These are phyloP conservation scores for Xerocomellus intermedius DNA, from an alignment of 768 basidiomycete species.

Conservation along the genomic window DNA sequence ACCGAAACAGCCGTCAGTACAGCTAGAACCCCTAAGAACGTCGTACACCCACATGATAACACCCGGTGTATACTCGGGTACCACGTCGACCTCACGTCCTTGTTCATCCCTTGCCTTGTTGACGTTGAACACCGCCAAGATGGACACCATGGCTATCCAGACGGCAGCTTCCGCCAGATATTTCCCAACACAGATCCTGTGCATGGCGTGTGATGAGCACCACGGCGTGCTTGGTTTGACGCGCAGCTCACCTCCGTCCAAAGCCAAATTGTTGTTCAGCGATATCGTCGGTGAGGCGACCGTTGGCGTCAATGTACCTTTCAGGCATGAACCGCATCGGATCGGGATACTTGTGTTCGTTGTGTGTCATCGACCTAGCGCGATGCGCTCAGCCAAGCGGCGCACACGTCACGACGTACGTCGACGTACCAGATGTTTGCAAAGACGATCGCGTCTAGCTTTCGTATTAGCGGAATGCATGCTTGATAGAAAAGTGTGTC, in stretches of 20 bases:
- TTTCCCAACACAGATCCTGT: conserved; percentile 27
- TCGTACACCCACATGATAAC: conserved; percentile 23
- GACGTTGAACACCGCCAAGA: conserved; percentile 27
- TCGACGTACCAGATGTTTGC: conserved; percentile 15
- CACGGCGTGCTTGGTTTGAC: too few species aligned
- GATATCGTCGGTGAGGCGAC: conserved; percentile 18
- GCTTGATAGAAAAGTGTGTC: background rate
- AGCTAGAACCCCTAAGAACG: background rate
- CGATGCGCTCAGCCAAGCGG: background rate
- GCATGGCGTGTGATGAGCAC: too few species aligned
- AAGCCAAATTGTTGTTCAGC: conserved; percentile 23
- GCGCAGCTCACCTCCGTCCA: conserved; percentile 18
- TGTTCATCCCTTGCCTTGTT: conserved; percentile 31
- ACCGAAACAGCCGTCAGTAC: background rate
- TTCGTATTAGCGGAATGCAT: background rate
- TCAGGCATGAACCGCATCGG: conserved; percentile 23
- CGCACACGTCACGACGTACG: background rate
- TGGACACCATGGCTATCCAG: conserved; percentile 27
- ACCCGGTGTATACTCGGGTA: conserved; percentile 26
- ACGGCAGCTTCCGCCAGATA: conserved; percentile 27
- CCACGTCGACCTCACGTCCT: conserved; percentile 30
- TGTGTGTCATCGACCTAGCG: conserved; percentile 28
- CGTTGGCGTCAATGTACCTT: conserved; percentile 16
- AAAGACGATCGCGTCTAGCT: conserved; percentile 25
- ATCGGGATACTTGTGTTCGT: conserved; percentile 22